A percentile compares a stretch with the other conserved stretches of the same genome.
These are phyloP conservation scores for Ogataea wickerhamii DNA, from an alignment of 805 yeast species.

Conservation along the genomic window DNA sequence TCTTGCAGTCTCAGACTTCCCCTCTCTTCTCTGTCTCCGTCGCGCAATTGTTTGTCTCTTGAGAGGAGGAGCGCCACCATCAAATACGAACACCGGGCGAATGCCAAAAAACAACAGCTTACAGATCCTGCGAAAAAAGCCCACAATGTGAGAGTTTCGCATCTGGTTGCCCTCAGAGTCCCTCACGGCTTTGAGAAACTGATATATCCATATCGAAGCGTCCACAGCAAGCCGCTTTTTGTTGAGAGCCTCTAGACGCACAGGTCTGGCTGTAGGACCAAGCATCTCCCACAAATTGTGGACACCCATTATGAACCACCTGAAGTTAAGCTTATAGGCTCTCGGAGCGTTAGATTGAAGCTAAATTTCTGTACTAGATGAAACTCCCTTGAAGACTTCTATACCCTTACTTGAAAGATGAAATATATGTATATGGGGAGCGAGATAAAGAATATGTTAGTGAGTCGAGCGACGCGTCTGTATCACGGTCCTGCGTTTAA, in stretches of 20 bases:
- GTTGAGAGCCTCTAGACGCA: constrained; percentile 77
- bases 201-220: constrained; percentile 98
- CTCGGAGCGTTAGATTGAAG: no score
- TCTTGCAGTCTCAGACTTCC: constrained; percentile 62
- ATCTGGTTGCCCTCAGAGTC: constrained; percentile 78
- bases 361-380: no score
- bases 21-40: constrained; percentile 72
- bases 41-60: constrained; percentile 74
- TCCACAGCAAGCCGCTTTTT: constrained; percentile 86
- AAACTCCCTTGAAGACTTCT: no score
- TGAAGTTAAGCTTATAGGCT: no score
- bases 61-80: constrained; percentile 88
- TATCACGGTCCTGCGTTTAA: no score
- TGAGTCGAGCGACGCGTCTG: no score
- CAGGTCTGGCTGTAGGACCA: constrained; percentile 88
- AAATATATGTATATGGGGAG: no score
- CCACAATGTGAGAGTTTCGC: constrained; percentile 84
- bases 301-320: constrained; percentile 89
- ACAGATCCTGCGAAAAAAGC: constrained; percentile 91
- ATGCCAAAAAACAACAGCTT: constrained; percentile 85
- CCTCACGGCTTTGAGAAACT: constrained; percentile 90
- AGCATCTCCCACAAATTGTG: constrained; percentile 90
- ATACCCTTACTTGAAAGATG: no score
- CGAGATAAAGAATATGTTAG: no score
- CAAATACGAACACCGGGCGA: constrained; percentile 86